Evolutionary conservation across 257 asterid genomes (phyloP), one percentile per base, ranked within the genome.

Genomic region (Knoxia roxburghii): DNA sequence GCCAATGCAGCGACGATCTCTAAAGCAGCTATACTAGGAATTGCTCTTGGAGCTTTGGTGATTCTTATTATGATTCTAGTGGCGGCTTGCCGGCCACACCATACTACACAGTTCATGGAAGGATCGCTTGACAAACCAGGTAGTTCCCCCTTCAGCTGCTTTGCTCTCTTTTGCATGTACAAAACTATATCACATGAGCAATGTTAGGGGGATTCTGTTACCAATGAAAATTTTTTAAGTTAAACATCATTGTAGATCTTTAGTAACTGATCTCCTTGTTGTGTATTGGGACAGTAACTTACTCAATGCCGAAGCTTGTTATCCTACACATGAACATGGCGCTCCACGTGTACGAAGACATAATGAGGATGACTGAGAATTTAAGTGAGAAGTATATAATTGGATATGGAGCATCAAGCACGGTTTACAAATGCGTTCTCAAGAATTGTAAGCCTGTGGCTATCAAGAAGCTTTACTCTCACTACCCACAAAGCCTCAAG

Each of bases 311-410:
- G 0, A 93, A 89, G 83, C 98, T 93, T 35, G 96, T 89, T 21
- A 86, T 89, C 77, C 96, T 93, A 64, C 86, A 93, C 89, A 89
- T 93, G 97, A 93, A 93, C 72, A 86, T 90, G 97, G 97, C 98
- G 26, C 96, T 93, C 63, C 97, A 93, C 46, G 90, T 93, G 40
- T 93, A 87, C 7, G 98, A 93, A 46, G 98, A 93, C 80, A 88
- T 93, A 13, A 93, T 93, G 97, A 85, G 98, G 75, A 88, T 88
- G 95, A 93, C 98, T 0, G 98, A 89, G 70, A 89, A 93, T 65
- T 75, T 93, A 14, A 93, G 82, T 40, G 98, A 92, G 83, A 92
- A 93, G 70, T 86, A 86, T 46, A 82, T 89, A 18, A 86, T 93
- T 0, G 98, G 98, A 6, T 84, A 79, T 33, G 97, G 98, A 63